Evolutionary conservation across 768 basidiomycete genomes (phyloP), one percentile per base, ranked within the genome.

Genomic region (Leccinum boreale): DNA sequence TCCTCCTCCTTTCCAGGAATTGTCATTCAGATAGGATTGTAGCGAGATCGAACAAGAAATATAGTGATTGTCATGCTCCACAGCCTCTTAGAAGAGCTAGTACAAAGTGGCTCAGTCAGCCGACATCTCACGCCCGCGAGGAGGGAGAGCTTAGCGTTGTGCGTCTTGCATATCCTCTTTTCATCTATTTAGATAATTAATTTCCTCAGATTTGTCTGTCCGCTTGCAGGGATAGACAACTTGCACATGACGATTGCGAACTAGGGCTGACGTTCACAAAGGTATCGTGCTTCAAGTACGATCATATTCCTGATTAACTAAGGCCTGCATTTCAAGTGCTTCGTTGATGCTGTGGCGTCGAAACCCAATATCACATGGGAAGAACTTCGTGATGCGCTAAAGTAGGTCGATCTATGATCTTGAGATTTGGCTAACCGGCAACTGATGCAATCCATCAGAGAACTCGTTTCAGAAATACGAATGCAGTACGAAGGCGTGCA

Each of bases 221-320:
- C 0, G 66, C 70, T 5, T 70, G 69, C 47, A 62, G 63, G 11
- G 69, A 72, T n/a, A 51, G 50, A 12, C 67, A 71, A 5, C 4
- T 45, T 19, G 69, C 71, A 5, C 58, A 61, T 14, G 70, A 70
- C 42, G 67, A 70, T 39, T 39, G 56, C 12, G 49, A 52, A 47
- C 59, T 39, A 29, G 52, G 36, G 24, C 12, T 58, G 10, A 70
- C 70, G 8, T 68, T 70, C 36, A 70, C 69, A 14, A 68, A 62
- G 68, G 69, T 70, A 17, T 3, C 6, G 7, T n/a, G 0, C 48
- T 24, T 35, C 10, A 17, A n/a, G 4, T n/a, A 26, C n/a, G 7
- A 23, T n/a, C 28, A 5, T 6, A 39, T 45, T 44, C 8, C 2
- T 1, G 24, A 33, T 46, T 59, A 39, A 61, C 36, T 9, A 21